Percentiles rank a stretch among this genome's conserved stretches.
Conservation (phyloP, 768 basidiomycete genomes). For the Suillus alpinus region DNA sequence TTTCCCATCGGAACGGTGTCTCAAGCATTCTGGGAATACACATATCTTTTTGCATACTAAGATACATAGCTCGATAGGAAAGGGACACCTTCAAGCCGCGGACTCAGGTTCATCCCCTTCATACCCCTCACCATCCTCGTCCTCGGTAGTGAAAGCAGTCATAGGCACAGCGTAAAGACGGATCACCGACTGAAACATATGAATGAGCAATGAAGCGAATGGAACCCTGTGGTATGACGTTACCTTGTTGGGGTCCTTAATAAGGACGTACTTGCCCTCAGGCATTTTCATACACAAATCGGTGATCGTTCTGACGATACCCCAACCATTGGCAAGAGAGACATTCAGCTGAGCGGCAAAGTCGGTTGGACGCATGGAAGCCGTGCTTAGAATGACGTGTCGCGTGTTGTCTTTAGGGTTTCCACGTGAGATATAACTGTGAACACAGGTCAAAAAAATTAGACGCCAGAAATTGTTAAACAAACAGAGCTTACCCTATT, state of each 20-base stretch:
- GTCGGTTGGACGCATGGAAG: constrained; percentile 90
- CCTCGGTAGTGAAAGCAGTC: constrained; percentile 80
- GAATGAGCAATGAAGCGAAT: constrained; percentile 4
- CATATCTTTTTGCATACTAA: background rate
- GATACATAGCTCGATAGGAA: background rate
- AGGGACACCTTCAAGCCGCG: constrained; percentile 20
- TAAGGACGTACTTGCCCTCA: constrained; percentile 95
- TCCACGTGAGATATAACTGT: constrained; percentile 90
- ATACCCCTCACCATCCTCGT: constrained; percentile 55
- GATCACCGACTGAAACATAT: constrained; percentile 72
- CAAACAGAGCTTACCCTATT: constrained; percentile 72
- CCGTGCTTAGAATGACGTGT: constrained; percentile 93
- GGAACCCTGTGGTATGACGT: constrained; percentile 17
- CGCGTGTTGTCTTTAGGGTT: constrained; percentile 93
- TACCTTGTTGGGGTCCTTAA: constrained; percentile 98
- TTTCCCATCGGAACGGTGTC: background rate
- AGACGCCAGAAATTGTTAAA: constrained; percentile 10
- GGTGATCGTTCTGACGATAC: constrained; percentile 92
- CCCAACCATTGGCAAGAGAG: constrained; percentile 95
- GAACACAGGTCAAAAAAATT: constrained; percentile 5
- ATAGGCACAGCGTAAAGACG: constrained; percentile 91
- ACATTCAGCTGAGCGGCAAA: constrained; percentile 96
- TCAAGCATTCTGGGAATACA: background rate
- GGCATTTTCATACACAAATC: constrained; percentile 96
- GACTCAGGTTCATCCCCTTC: constrained; percentile 43